These are phyloP conservation scores for Lithospermum erythrorhizon DNA, from an alignment of 257 asterid genomes.

Conservation along the genomic window DNA sequence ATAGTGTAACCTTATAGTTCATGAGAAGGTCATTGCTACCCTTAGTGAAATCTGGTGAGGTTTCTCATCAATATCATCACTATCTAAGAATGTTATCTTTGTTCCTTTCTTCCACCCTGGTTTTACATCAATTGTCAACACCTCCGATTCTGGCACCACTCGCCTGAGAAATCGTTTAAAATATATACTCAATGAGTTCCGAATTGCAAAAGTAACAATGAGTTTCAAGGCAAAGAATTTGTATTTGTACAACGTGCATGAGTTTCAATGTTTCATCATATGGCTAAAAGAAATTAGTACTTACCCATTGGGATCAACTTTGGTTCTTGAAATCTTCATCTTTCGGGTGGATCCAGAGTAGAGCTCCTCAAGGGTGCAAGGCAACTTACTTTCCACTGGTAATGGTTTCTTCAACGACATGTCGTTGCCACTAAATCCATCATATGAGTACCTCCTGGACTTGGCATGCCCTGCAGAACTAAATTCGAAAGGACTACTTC, in stretches of 20 bases:
- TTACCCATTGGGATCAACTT: slow-evolving; percentile 51
- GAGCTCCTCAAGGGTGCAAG: slow-evolving; percentile 75
- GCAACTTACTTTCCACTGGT: slow-evolving; percentile 63
- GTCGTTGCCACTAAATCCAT: slow-evolving; percentile 32
- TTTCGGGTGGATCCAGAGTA: slow-evolving; percentile 76
- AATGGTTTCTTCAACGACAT: slow-evolving; percentile 58
- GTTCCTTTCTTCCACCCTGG: too few species aligned
- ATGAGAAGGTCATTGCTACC: slow-evolving; percentile 66
- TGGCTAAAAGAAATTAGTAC: not conserved
- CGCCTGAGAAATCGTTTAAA: not conserved
- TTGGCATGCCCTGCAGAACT: slow-evolving; percentile 7
- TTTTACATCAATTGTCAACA: slow-evolving; percentile 21
- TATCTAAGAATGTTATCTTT: too few species aligned
- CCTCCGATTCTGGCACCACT: not conserved
- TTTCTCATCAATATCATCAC: slow-evolving; percentile 78
- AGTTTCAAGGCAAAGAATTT: not conserved
- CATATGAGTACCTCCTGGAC: slow-evolving; percentile 50
- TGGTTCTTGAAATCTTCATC: slow-evolving; percentile 84
- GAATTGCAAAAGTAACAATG: slow-evolving; percentile 1
- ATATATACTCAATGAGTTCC: too few species aligned
- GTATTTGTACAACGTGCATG: not conserved
- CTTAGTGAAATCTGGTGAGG: slow-evolving; percentile 50
- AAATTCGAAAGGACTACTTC: slow-evolving; percentile 49
- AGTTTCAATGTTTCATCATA: not conserved
- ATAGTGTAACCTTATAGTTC: slow-evolving; percentile 30